Conservation (phyloP, 306 rosid species). For the Cyclanthera cordifolia region DNA sequence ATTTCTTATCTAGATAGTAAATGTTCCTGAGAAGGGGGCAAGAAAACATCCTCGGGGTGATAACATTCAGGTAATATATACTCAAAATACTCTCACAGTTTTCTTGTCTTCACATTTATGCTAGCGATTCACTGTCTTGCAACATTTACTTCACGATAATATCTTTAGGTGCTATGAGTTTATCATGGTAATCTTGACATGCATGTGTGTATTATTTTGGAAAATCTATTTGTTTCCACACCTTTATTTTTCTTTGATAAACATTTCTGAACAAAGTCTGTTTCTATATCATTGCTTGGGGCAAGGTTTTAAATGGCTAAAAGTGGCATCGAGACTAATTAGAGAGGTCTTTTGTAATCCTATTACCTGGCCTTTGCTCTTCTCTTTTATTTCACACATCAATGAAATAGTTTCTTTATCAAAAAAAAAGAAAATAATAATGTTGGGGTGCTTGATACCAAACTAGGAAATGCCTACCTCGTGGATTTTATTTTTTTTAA, state of each 20-base stretch:
- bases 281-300: background rate
- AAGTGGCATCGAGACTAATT: no score
- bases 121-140: background rate
- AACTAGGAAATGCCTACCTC: background rate
- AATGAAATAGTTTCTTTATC: no score
- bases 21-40: slow-evolving; percentile 97
- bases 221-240: background rate
- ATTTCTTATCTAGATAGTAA: slow-evolving; percentile 52
- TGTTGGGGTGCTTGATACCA: background rate
- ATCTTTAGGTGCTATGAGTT: background rate
- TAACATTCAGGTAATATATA: slow-evolving; percentile 68
- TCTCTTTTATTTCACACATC: no score
- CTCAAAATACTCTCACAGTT: background rate
- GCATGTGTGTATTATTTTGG: background rate
- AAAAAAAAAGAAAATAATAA: no score
- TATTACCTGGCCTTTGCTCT: no score
- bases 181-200: background rate
- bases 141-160: background rate
- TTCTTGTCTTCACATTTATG: background rate
- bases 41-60: slow-evolving; percentile 93
- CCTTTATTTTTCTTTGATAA: background rate
- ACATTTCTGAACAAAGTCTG: background rate
- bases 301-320: background rate
- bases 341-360: no score
- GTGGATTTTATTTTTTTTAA: no score